phyloP scores from a whole-genome alignment of 257 asterid species.

The Anisodus tanguticus region DNA sequence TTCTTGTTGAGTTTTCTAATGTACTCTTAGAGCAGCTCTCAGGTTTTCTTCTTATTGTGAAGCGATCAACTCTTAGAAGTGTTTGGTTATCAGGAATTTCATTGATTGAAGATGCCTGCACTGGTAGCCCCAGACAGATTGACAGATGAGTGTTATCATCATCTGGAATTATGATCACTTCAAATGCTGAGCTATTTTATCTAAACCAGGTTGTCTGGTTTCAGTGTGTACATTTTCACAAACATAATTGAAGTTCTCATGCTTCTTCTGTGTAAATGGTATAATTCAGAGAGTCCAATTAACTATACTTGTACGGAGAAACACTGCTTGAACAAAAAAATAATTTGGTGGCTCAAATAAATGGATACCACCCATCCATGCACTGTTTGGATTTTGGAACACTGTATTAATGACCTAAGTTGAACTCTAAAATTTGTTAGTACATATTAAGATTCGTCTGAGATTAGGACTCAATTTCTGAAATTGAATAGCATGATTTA shows the following conservation, averaged over 20 bases:
- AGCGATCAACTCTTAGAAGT: neutral
- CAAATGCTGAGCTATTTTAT: neutral
- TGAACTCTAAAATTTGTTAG: neutral
- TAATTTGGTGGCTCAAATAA: neutral
- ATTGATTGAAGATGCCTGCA: slow-evolving; percentile 3
- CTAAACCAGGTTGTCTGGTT: slow-evolving; percentile 11
- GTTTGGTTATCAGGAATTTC: neutral
- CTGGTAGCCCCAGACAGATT: neutral
- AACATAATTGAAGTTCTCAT: neutral
- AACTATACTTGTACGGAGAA: neutral
- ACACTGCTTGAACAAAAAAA: neutral
- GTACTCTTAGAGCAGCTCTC: neutral
- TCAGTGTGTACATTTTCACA: slow-evolving; percentile 3
- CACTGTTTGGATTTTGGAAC: neutral
- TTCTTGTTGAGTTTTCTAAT: neutral
- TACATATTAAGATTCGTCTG: too few species aligned
- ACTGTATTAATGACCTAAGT: neutral
- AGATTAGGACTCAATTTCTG: too few species aligned
- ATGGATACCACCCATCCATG: neutral
- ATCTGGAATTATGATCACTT: neutral
- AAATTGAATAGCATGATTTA: too few species aligned
- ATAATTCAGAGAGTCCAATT: too few species aligned
- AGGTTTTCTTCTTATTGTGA: neutral
- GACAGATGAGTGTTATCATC: too few species aligned
- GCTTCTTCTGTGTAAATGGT: neutral